These are phyloP conservation scores for Saraca asoca DNA, from an alignment of 331 rosid genomes.

Conservation along the genomic window DNA sequence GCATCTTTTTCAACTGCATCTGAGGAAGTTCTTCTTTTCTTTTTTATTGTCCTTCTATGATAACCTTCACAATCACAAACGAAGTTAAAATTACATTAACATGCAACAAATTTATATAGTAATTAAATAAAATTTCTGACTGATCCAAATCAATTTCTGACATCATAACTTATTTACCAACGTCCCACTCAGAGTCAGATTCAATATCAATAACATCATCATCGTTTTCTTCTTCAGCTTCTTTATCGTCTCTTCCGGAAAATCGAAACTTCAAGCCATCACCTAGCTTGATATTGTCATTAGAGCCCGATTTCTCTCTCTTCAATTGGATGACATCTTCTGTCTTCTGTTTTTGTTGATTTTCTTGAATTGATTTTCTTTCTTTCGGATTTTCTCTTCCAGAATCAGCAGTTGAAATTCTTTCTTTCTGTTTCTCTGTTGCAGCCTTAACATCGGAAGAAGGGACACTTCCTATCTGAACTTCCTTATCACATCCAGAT, in stretches of 20 bases:
- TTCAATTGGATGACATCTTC: no score
- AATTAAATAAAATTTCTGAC: no score
- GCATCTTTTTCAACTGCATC: not conserved
- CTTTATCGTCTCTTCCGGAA: no score
- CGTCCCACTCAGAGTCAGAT: not conserved
- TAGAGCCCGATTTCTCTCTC: no score
- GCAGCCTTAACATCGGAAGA: not conserved
- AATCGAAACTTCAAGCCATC: not conserved
- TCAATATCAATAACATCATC: not conserved
- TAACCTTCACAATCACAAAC: no score
- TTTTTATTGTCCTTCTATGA: no score
- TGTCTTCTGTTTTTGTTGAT: no score
- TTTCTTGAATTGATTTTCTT: not conserved
- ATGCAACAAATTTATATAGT: no score
- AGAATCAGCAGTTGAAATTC: not conserved
- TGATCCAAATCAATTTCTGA: no score
- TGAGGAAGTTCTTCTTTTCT: not conserved
- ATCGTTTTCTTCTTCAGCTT: not conserved
- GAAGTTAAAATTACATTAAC: no score
- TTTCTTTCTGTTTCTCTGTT: not conserved
- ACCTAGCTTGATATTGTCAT: not conserved
- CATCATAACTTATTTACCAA: not conserved
- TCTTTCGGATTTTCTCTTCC: no score
- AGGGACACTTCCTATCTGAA: not conserved
- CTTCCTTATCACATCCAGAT: slow-evolving; percentile 7